A percentile compares a stretch with the other conserved stretches of the same genome.
Conservation (phyloP, 371 early-diverging fungal species). For the Lichtheimia hyalospora region DNA sequence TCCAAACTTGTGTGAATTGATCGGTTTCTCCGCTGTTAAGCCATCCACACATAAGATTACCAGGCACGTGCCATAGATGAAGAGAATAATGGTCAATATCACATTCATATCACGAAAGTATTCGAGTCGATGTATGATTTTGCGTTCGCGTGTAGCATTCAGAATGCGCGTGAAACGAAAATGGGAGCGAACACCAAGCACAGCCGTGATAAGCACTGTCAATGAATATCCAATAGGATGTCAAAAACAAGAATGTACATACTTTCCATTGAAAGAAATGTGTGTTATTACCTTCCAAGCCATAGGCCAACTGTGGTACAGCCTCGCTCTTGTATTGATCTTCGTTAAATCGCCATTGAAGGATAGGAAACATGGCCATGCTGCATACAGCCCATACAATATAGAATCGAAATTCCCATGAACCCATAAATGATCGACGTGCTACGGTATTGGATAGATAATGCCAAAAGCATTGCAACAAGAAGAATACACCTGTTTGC, state of each 20-base stretch:
- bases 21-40: constrained; percentile 20
- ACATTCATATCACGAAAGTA: constrained; percentile 56
- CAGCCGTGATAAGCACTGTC: constrained; percentile 32
- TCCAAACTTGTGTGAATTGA: constrained; percentile 38
- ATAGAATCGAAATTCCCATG: constrained; percentile 32
- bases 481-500: constrained; percentile 26
- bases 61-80: constrained; percentile 28
- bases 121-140: constrained; percentile 32
- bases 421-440: constrained; percentile 30
- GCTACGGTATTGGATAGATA: constrained; percentile 32
- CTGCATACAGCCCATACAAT: constrained; percentile 38
- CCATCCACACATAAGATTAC: constrained; percentile 44
- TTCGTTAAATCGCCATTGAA: constrained; percentile 41
- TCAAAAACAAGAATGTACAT: no score
- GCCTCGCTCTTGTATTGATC: constrained; percentile 29
- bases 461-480: constrained; percentile 38
- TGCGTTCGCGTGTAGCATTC: constrained; percentile 4
- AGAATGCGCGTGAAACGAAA: constrained; percentile 35
- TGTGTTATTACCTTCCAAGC: constrained; percentile 29
- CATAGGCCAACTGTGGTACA: constrained; percentile 46
- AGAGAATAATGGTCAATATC: constrained; percentile 32
- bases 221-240: no score
- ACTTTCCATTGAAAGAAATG: no score
- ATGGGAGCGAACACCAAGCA: constrained; percentile 42
- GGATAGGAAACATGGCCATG: constrained; percentile 42